Evolutionary conservation across 116 monocot genomes (phyloP), one percentile per base, ranked within the genome.

Genomic region (Thalassia testudinum): DNA sequence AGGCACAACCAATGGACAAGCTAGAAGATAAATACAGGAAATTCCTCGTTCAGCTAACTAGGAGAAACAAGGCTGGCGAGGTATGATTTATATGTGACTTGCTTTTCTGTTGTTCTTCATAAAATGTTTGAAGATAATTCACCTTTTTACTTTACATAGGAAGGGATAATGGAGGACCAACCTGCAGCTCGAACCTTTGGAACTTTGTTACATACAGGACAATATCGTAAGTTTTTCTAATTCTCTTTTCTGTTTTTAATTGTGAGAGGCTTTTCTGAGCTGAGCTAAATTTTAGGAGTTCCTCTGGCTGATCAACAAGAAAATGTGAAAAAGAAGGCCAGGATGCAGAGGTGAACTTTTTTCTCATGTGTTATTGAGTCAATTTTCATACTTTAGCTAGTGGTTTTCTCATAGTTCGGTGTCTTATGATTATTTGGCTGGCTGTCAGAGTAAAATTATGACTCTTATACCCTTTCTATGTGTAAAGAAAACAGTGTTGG

Each of bases 151-250:
- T 34, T 34, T 3, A 10, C 10, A 34, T 56, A 93, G 93, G 87
- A 80, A 20, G 79, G 78, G 40, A 16, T 53, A 27, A 24, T 27
- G 1, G 73, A 66, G 60, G 54, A 58, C 60, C 42, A 60, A 52
- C 58, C 52, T n/a, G 74, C 73, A 37, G 42, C 20, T 43, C 78
- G 93, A 59, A 78, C 75, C 56, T 93, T 93, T 56, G 93, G 93
- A 55, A 83, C 73, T 50, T 58, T 87, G 52, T 72, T 93, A 43
- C 61, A 62, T 21, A 26, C 52, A 2, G 60, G 38, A 30, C 69
- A 62, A 53, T 12, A 25, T 25, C 37, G 80, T 76, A 78, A 64
- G 72, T 53, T 50, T 21, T 62, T 10, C 10, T 34, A 10, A 34
- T 10, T n/a, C n/a, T n/a, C 30, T 34, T 34, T 10, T 34, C 30